Evolutionary conservation across 768 basidiomycete genomes (phyloP), one percentile per base, ranked within the genome.

Genomic region (Hydnomerulius pinastri): DNA sequence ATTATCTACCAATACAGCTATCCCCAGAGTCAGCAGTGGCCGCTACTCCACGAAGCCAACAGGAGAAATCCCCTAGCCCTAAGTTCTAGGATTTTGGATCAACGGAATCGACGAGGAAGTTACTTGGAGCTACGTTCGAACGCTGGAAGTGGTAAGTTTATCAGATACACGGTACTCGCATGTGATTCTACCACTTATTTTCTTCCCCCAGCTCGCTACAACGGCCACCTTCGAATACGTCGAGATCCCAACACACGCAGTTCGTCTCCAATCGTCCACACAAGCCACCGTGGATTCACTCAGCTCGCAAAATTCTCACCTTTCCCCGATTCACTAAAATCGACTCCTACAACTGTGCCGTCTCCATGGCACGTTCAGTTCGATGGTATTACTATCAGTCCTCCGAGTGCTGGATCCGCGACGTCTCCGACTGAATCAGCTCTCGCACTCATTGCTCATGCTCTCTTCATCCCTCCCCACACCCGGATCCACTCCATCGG

Each of bases 251-350:
- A 39, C 66, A 27, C 68, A 71, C 27, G 76, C 71, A 0, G 66
- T 64, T 13, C 69, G 68, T 2, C 67, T 75, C 24, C 68, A 60
- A 27, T 54, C 62, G 10, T 24, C 57, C 6, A 55, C 68, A 1
- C 53, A 38, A 38, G 17, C 32, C 35, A 38, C 33, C 55, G 23
- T 40, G 29, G n/a, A 29, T 51, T 15, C 58, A 70, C 11, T 73
- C 76, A n/a, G 73, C 73, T 3, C 70, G 76, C 15, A 73, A 67
- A 56, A 69, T 78, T 7, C 23, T 62, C 13, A 77, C 80, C 0
- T 59, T 74, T 10, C 59, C 77, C 71, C 6, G 65, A 70, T 5
- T 39, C 57, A 32, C 60, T 33, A 48, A 57, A 33, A 52, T 64
- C 63, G 54, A 71, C 50, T 41, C 71, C 62, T n/a, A 28, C 39